Conservation (phyloP, 306 rosid species). For the Trifolium fragiferum region DNA sequence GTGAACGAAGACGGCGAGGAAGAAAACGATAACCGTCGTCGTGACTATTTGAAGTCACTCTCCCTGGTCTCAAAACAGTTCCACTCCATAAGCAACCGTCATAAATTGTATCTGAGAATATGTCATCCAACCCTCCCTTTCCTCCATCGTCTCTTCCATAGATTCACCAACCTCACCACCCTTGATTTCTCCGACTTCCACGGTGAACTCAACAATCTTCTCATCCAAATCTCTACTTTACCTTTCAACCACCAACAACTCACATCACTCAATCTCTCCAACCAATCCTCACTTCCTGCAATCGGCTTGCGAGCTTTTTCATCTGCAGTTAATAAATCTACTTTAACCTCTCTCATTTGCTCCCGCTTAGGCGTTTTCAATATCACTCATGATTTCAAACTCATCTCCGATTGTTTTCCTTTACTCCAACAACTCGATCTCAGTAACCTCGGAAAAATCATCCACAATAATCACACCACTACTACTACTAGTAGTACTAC, state of each 20-base stretch:
- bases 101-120: slow-evolving; percentile 45
- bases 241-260: too few species aligned
- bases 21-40: too few species aligned
- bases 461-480: too few species aligned
- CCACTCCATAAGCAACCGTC: slow-evolving; percentile 54
- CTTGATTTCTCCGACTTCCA: too few species aligned
- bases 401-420: neutral
- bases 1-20: too few species aligned
- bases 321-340: neutral
- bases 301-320: neutral
- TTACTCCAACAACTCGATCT: neutral
- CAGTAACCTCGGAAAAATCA: neutral
- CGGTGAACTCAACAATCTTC: too few species aligned
- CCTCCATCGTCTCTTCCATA: slow-evolving; percentile 36
- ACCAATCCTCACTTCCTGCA: neutral
- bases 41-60: slow-evolving; percentile 29
- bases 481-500: too few species aligned
- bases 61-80: slow-evolving; percentile 62
- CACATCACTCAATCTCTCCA: neutral
- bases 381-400: neutral
- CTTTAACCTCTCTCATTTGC: neutral
- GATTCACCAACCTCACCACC: slow-evolving; percentile 42
- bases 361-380: neutral
- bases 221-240: too few species aligned
- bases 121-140: slow-evolving; percentile 16